Evolutionary conservation across 495 filamentous ascomycete species (phyloP).

Genomic region (Daldinia decipiens): DNA sequence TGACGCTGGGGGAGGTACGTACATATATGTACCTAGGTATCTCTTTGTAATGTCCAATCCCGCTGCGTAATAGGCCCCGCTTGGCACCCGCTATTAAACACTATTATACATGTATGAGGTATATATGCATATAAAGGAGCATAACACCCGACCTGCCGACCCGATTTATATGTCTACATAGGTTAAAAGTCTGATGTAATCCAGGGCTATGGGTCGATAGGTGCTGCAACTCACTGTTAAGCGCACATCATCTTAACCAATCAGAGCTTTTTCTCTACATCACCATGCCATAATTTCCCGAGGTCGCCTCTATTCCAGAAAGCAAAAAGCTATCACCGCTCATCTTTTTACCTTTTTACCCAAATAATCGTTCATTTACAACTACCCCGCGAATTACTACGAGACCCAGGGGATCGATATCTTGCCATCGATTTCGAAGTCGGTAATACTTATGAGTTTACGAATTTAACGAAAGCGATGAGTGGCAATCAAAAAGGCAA

Average conservation of each 20-base stretch:
- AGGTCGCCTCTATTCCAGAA: slow-evolving; percentile 17
- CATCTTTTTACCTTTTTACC: slow-evolving; percentile 4
- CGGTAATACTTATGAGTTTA: slow-evolving; percentile 24
- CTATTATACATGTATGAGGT: neutral
- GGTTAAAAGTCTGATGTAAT: slow-evolving; percentile 10
- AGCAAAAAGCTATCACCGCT: slow-evolving; percentile 36
- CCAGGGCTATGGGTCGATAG: slow-evolving; percentile 2
- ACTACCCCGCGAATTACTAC: slow-evolving; percentile 8
- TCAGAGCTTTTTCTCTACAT: slow-evolving; percentile 12
- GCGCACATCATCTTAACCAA: slow-evolving; percentile 17
- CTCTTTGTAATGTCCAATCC: neutral
- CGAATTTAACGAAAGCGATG: slow-evolving; percentile 62
- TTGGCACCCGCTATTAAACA: neutral
- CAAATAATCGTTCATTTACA: slow-evolving; percentile 8
- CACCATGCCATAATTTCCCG: slow-evolving; percentile 34
- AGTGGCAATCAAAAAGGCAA: slow-evolving; percentile 62
- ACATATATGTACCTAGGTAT: neutral
- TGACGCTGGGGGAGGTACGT: slow-evolving; percentile 14
- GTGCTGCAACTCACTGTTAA: neutral
- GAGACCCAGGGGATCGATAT: neutral
- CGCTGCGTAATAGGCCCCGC: too few relatives aligned
- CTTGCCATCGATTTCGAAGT: slow-evolving; percentile 3
- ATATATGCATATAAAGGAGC: slow-evolving; percentile 9
- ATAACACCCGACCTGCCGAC: neutral
- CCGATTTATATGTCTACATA: neutral